A percentile compares a stretch with the other conserved stretches of the same genome.
These are phyloP conservation scores for Ramalina intermedia DNA, from an alignment of 495 filamentous ascomycete genomes.

Conservation along the genomic window DNA sequence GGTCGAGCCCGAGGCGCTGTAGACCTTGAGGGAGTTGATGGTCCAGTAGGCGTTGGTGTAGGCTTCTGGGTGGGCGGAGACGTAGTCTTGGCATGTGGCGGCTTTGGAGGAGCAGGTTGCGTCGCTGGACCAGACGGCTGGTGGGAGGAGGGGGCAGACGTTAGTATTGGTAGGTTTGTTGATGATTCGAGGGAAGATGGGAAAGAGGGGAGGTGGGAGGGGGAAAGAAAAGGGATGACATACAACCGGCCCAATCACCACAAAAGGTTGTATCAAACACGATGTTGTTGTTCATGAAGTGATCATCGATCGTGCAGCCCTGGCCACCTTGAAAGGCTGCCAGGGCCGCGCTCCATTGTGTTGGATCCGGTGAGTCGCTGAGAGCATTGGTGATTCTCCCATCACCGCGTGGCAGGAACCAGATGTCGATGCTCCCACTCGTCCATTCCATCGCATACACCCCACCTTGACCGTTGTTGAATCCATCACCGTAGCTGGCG, in stretches of 20 bases:
- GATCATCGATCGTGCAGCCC: constrained; percentile 47
- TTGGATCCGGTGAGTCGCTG: constrained; percentile 42
- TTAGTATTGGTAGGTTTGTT: no score
- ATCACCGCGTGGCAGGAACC: constrained; percentile 54
- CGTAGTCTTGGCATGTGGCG: constrained; percentile 43
- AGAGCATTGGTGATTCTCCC: constrained; percentile 42
- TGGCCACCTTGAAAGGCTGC: constrained; percentile 44
- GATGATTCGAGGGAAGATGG: constrained; percentile 23
- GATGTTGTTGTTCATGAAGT: constrained; percentile 60
- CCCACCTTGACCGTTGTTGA: constrained; percentile 62
- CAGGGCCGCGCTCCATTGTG: constrained; percentile 50
- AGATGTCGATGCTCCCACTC: constrained; percentile 49
- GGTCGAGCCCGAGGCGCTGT: constrained; percentile 14
- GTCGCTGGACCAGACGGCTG: constrained; percentile 22
- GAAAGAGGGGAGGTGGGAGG: neutral
- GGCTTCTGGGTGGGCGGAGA: constrained; percentile 44
- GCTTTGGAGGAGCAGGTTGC: constrained; percentile 23
- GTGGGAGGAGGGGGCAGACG: neutral
- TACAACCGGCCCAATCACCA: constrained; percentile 71
- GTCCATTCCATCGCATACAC: constrained; percentile 73
- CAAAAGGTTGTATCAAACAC: constrained; percentile 79
- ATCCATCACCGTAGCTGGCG: constrained; percentile 42
- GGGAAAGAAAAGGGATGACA: constrained; percentile 10
- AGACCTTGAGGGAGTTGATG: constrained; percentile 51
- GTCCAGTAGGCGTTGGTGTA: constrained; percentile 53